These are phyloP conservation scores for Rugonectria rugulosa DNA, from an alignment of 2,329 filamentous ascomycete species.

Conservation along the genomic window DNA sequence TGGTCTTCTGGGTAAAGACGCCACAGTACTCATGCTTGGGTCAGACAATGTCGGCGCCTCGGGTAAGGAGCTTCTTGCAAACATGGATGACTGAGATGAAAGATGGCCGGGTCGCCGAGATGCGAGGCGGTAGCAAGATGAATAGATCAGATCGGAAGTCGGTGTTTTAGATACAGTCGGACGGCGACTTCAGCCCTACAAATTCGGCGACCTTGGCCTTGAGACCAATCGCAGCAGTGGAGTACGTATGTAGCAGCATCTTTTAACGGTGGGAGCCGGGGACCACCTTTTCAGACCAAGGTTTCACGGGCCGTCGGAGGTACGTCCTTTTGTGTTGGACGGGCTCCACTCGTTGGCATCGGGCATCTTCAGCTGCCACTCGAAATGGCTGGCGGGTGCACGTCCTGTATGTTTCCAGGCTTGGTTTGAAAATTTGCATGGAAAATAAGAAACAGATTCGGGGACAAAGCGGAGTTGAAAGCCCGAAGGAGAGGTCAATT, in stretches of 20 bases:
- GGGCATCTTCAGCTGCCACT: not conserved
- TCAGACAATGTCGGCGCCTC: no score
- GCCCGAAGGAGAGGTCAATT: no score
- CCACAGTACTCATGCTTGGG: no score
- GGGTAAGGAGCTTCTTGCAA: no score
- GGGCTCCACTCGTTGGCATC: not conserved
- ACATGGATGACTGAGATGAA: no score
- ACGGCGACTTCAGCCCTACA: constrained; percentile 8
- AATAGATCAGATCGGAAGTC: not conserved
- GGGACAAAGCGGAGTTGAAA: no score
- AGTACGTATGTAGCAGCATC: no score
- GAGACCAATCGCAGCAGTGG: constrained; percentile 4
- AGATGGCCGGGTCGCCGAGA: no score
- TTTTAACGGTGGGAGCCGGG: not conserved
- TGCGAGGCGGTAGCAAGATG: not conserved
- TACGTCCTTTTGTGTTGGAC: not conserved
- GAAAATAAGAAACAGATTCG: no score
- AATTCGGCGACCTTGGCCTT: constrained; percentile 5
- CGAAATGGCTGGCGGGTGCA: not conserved
- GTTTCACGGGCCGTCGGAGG: constrained; percentile 5
- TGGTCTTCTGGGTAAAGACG: no score
- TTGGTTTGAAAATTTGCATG: no score
- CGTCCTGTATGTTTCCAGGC: constrained; percentile 13
- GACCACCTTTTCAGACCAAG: not conserved
- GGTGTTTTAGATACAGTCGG: no score